Percentiles rank a stretch among this genome's conserved stretches.
Conservation (phyloP, 2,329 filamentous ascomycete species). For the Fusarium euwallaceae region DNA sequence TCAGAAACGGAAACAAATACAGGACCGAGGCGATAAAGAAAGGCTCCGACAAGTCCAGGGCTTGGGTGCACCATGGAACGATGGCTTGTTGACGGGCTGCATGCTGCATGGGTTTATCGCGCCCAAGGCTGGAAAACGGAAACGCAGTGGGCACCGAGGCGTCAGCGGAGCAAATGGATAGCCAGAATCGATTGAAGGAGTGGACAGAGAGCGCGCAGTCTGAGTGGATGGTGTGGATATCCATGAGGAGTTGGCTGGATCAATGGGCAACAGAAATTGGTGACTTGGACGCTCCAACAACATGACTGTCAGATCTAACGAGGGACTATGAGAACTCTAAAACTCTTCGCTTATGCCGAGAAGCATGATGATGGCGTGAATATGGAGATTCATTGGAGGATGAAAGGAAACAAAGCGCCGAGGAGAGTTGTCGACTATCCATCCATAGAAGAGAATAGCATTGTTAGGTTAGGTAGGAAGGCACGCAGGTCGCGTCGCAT, state of each 20-base stretch:
- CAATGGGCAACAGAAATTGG: conserved; percentile 5
- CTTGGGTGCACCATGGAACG: conserved; percentile 10
- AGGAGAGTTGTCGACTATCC: not conserved
- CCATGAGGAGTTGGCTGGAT: conserved; percentile 10
- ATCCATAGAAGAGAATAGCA: not conserved
- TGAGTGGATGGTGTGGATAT: conserved; percentile 23
- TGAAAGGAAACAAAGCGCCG: not conserved
- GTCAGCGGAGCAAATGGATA: conserved; percentile 32
- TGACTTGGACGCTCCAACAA: conserved; percentile 7
- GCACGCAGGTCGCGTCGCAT: conserved; percentile 1
- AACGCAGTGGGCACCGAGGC: conserved; percentile 25
- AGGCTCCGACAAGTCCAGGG: conserved; percentile 12
- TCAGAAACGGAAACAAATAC: not conserved
- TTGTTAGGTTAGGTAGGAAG: not conserved
- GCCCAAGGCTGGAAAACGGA: conserved; percentile 17
- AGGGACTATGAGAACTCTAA: not conserved
- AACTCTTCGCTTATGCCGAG: not conserved
- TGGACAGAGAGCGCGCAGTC: conserved; percentile 5
- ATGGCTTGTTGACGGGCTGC: conserved; percentile 18
- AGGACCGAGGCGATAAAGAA: not conserved
- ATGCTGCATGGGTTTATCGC: conserved; percentile 20
- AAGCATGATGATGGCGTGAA: conserved; percentile 3
- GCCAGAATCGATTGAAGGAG: conserved; percentile 18
- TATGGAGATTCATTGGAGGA: not conserved
- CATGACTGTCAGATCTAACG: conserved; percentile 6